Evolutionary conservation across 2,329 filamentous ascomycete genomes (phyloP), one percentile per base, ranked within the genome.

Genomic region (Colletotrichum chrysophilum): DNA sequence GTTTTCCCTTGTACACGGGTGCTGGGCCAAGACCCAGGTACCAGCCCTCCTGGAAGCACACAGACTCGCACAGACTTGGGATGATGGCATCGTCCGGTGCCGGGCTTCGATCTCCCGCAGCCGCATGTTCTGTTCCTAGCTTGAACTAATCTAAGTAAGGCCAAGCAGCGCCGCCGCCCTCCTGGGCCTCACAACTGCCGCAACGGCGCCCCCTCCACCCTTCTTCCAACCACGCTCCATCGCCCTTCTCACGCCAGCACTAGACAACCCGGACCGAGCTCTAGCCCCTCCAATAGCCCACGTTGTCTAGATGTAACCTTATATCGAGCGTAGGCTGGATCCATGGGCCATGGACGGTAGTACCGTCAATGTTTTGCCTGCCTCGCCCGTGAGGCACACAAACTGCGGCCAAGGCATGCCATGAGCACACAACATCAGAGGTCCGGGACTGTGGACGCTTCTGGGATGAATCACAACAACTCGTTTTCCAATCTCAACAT

Each of bases 351-450:
- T 12, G 12, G 43, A 24, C 64, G 38, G 26, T 58, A 36, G 38
- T 52, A 72, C 56, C 18, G 21, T 48, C 28, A 28, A 58, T 18
- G 55, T 67, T 34, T 36, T 36, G 34, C 52, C 62, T 48, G 43
- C 56, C 56, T 64, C 70, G 26, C 28, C 64, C 64, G 30, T 73
- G 56, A 68, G 70, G 58, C 70, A 64, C 56, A 65, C 21, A 68
- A 52, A 24, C n/a, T 73, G 73, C 73, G 64, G 73, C 73, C 70
- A 75, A 75, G 73, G n/a, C 43, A 52, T 43, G 56, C 55, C 32
- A 48, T 30, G 61, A 71, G 24, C 68, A 61, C 68, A 58, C 43
- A 58, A 28, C 64, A 73, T 75, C 56, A 67, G 64, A 68, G 56
- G 43, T 55, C 73, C 70, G 64, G 64, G 56, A 36, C n/a, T 14